phyloP scores from a whole-genome alignment of 2,329 filamentous ascomycete genomes.

The Juglanconis juglandina region DNA sequence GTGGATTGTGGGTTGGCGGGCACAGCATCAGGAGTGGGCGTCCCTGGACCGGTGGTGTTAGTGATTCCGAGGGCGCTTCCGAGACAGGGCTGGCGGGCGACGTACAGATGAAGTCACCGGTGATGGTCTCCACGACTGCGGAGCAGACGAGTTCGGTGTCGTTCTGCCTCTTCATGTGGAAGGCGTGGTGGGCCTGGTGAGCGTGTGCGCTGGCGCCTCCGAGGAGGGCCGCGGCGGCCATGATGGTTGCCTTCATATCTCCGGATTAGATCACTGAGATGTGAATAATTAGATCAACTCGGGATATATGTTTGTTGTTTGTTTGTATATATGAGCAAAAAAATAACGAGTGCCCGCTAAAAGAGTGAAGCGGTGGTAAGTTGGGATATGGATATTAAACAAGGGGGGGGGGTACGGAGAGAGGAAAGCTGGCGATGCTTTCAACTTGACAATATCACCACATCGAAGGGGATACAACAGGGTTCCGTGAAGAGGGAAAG shows the following conservation, averaged over 20 bases:
- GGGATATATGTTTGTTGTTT: conserved; percentile 27
- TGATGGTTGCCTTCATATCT: conserved; percentile 73
- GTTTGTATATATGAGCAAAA: neutral
- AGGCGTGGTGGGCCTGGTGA: conserved; percentile 59
- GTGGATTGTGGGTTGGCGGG: conserved; percentile 20
- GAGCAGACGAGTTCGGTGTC: conserved; percentile 57
- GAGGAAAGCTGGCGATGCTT: conserved; percentile 47
- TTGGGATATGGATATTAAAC: conserved; percentile 29
- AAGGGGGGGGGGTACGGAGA: conserved; percentile 44
- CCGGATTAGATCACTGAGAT: conserved; percentile 21
- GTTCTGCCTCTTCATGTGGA: conserved; percentile 51
- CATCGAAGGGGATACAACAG: conserved; percentile 35
- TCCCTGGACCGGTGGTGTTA: conserved; percentile 11
- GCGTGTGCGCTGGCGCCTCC: conserved; percentile 54
- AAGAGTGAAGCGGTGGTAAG: conserved; percentile 74
- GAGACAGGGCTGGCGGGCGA: conserved; percentile 17
- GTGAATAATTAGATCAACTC: neutral
- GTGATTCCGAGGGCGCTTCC: neutral
- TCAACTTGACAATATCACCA: conserved; percentile 52
- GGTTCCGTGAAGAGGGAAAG: conserved; percentile 37
- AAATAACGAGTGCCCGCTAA: conserved; percentile 75
- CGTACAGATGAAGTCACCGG: conserved; percentile 64
- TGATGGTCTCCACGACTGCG: conserved; percentile 70
- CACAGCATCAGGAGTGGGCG: conserved; percentile 16
- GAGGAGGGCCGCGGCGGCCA: conserved; percentile 61